Percentiles rank a stretch among this genome's conserved stretches.
Conservation (phyloP, 352 stramenopile genomes). For the Globisporangium polare region DNA sequence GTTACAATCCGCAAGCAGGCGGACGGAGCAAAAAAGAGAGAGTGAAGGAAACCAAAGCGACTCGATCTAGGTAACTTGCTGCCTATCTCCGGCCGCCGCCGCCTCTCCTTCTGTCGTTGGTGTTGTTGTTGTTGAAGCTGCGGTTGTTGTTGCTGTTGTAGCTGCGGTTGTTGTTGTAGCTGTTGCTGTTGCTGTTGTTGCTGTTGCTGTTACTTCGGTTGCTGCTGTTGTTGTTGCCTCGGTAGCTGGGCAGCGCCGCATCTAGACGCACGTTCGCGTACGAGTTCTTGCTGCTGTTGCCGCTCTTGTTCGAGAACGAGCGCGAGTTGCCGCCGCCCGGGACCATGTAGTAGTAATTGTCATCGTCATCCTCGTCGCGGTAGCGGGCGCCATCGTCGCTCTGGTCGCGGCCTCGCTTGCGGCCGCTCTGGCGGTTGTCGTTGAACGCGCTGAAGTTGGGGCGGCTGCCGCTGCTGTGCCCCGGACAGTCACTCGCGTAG, state of each 20-base stretch:
- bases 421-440: slow-evolving; percentile 27
- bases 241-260: slow-evolving; percentile 16
- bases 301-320: slow-evolving; percentile 7
- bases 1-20: background rate
- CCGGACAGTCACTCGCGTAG: slow-evolving; percentile 45
- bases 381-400: slow-evolving; percentile 30
- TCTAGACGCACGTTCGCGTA: slow-evolving; percentile 16
- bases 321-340: slow-evolving; percentile 20
- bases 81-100: slow-evolving; percentile 16
- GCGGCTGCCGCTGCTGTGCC: slow-evolving; percentile 11
- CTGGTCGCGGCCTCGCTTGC: slow-evolving; percentile 48
- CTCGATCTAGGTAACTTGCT: background rate
- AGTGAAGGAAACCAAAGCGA: background rate
- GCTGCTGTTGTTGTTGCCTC: slow-evolving; percentile 4
- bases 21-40: background rate
- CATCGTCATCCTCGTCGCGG: slow-evolving; percentile 31
- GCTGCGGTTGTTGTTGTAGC: slow-evolving; percentile 5
- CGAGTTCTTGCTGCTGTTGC: slow-evolving; percentile 3
- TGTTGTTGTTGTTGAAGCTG: slow-evolving; percentile 9
- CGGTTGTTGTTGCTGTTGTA: slow-evolving; percentile 16
- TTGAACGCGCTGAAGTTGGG: slow-evolving; percentile 8
- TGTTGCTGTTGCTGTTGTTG: slow-evolving; percentile 10
- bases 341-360: slow-evolving; percentile 28
- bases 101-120: slow-evolving; percentile 13
- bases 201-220: slow-evolving; percentile 17